Conservation (phyloP, 164 flowering plant species). For the Malania oleifera region DNA sequence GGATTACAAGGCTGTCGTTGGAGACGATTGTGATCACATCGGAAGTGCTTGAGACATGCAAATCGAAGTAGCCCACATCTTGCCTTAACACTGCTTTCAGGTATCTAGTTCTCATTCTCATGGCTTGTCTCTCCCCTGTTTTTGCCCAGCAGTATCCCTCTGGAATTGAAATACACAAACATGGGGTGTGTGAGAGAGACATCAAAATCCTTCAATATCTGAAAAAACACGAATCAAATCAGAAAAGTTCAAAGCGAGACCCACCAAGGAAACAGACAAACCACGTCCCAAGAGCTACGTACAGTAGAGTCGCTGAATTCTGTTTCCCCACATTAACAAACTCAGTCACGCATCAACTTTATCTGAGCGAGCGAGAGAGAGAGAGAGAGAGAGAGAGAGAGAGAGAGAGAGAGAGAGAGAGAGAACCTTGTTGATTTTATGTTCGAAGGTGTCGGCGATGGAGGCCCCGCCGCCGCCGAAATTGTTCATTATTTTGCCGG, state of each 20-base stretch:
- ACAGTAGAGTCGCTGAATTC: conserved; percentile 43
- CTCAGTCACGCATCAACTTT: background rate
- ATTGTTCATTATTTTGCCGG: conserved; percentile 31
- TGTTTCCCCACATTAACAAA: conserved; percentile 18
- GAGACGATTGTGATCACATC: conserved; percentile 74
- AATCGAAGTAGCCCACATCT: conserved; percentile 79
- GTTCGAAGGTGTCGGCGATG: too few relatives aligned
- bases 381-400: background rate
- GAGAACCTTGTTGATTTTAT: too few relatives aligned
- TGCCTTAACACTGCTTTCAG: conserved; percentile 78
- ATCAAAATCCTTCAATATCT: background rate
- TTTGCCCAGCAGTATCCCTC: conserved; percentile 93
- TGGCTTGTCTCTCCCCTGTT: conserved; percentile 80
- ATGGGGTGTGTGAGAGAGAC: background rate
- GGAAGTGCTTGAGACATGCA: conserved; percentile 63
- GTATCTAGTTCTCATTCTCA: conserved; percentile 64
- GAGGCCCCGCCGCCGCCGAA: background rate
- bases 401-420: background rate
- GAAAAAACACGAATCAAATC: conserved; percentile 1
- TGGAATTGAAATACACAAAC: conserved; percentile 18
- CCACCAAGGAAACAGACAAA: conserved; percentile 42
- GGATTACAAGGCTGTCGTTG: conserved; percentile 75
- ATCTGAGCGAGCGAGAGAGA: too few relatives aligned
- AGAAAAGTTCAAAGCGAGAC: conserved; percentile 1
- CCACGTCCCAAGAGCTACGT: conserved; percentile 39